A percentile compares a stretch with the other conserved stretches of the same genome.
Evolutionary conservation across 2,329 filamentous ascomycete species (phyloP).

Genomic region (Periconia digitata): DNA sequence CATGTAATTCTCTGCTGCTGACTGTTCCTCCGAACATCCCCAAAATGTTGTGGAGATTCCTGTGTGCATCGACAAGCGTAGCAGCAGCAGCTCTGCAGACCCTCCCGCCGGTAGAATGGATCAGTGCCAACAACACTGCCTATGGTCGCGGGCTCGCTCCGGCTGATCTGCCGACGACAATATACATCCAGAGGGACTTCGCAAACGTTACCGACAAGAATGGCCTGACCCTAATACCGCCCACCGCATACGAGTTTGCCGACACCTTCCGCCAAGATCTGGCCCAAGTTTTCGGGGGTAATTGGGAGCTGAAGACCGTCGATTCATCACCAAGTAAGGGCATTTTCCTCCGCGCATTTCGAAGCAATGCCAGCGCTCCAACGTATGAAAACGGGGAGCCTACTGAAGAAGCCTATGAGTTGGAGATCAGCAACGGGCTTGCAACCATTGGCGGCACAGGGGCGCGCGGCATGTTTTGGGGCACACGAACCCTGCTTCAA

Average conservation of each 20-base stretch:
- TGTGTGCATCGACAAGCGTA: conserved; percentile 13
- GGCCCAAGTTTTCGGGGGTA: conserved; percentile 40
- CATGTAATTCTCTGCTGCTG: background rate
- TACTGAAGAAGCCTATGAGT: conserved; percentile 55
- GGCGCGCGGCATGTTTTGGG: conserved; percentile 52
- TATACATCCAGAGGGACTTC: conserved; percentile 48
- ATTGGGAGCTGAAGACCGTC: conserved; percentile 48
- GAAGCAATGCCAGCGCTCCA: conserved; percentile 28
- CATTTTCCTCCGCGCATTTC: conserved; percentile 47
- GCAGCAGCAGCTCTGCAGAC: conserved; percentile 40
- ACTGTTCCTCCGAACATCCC: background rate
- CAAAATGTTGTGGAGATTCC: conserved; percentile 15
- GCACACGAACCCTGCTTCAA: conserved; percentile 51
- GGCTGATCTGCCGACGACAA: conserved; percentile 23
- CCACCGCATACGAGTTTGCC: conserved; percentile 53
- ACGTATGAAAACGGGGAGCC: conserved; percentile 51
- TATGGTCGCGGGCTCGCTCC: conserved; percentile 25
- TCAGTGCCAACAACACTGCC: conserved; percentile 11
- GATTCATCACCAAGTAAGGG: conserved; percentile 42
- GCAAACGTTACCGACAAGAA: conserved; percentile 45
- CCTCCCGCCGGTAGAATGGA: conserved; percentile 42
- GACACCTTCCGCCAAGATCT: conserved; percentile 51
- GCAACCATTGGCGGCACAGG: conserved; percentile 47
- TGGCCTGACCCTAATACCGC: conserved; percentile 56
- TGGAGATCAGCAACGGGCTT: conserved; percentile 40